phyloP scores from a whole-genome alignment of 2,329 filamentous ascomycete species.

The Byssothecium circinans region DNA sequence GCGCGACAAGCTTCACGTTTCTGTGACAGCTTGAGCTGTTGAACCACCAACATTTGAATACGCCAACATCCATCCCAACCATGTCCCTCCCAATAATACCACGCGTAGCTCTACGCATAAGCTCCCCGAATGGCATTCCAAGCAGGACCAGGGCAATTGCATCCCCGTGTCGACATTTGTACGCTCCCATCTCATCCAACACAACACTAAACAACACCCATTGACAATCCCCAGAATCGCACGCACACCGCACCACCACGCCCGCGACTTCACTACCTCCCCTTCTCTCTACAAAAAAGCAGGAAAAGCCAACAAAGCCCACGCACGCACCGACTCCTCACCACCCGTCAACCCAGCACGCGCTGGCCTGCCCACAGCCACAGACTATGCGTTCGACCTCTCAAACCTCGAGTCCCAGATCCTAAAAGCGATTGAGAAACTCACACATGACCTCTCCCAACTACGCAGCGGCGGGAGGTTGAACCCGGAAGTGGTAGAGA shows the following conservation, averaged over 20 bases:
- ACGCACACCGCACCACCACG: slow-evolving; percentile 5
- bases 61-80: slow-evolving; percentile 7
- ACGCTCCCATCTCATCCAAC: slow-evolving; percentile 13
- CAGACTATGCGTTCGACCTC: slow-evolving; percentile 64
- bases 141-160: slow-evolving; percentile 24
- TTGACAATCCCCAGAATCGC: slow-evolving; percentile 8
- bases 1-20: slow-evolving; percentile 4
- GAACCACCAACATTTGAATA: slow-evolving; percentile 2
- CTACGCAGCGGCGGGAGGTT: slow-evolving; percentile 64
- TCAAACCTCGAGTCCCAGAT: slow-evolving; percentile 60
- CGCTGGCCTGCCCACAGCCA: slow-evolving; percentile 30
- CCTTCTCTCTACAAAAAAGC: slow-evolving; percentile 54
- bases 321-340: slow-evolving; percentile 39
- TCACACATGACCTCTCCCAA: slow-evolving; percentile 65
- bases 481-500: slow-evolving; percentile 64
- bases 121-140: slow-evolving; percentile 16
- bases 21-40: slow-evolving; percentile 2
- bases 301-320: slow-evolving; percentile 52
- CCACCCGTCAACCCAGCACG: slow-evolving; percentile 27
- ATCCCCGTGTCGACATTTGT: slow-evolving; percentile 28
- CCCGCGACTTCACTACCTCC: slow-evolving; percentile 48
- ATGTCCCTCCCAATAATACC: slow-evolving; percentile 33
- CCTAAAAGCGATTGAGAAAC: slow-evolving; percentile 54
- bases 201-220: slow-evolving; percentile 2
- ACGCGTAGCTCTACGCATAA: slow-evolving; percentile 23